phyloP scores from a whole-genome alignment of 2,329 filamentous ascomycete genomes.

The Erysiphe neolycopersici region DNA sequence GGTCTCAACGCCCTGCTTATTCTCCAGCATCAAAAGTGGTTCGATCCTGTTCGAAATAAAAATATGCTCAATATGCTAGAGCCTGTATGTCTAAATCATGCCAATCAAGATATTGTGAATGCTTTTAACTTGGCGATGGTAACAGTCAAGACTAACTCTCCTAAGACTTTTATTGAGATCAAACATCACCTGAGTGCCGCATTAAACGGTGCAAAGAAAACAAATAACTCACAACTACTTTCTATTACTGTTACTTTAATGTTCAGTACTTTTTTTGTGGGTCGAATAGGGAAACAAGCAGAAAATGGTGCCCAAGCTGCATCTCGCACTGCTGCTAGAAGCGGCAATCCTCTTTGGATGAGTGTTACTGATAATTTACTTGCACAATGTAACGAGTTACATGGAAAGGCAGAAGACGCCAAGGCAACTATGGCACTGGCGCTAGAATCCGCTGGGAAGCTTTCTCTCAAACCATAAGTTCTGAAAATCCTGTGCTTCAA shows the following conservation, averaged over 20 bases:
- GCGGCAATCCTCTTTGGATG: slow-evolving; percentile 48
- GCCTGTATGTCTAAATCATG: slow-evolving; percentile 38
- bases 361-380: slow-evolving; percentile 61
- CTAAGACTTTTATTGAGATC: slow-evolving; percentile 41
- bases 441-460: slow-evolving; percentile 7
- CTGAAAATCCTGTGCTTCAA: too few species aligned
- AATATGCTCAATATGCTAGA: slow-evolving; percentile 38
- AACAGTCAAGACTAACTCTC: slow-evolving; percentile 33
- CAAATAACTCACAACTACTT: slow-evolving; percentile 54
- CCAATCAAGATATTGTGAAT: slow-evolving; percentile 48
- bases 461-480: not conserved
- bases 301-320: slow-evolving; percentile 50
- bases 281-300: slow-evolving; percentile 47
- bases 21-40: slow-evolving; percentile 32
- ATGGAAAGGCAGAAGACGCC: slow-evolving; percentile 33
- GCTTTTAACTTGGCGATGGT: slow-evolving; percentile 55
- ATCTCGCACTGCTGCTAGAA: slow-evolving; percentile 37
- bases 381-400: slow-evolving; percentile 45
- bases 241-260: slow-evolving; percentile 66
- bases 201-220: slow-evolving; percentile 38
- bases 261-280: slow-evolving; percentile 36
- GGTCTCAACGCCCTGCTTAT: slow-evolving; percentile 46
- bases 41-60: slow-evolving; percentile 29
- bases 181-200: slow-evolving; percentile 56
- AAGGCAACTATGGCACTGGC: slow-evolving; percentile 19